Percentiles rank a stretch among this genome's conserved stretches.
phyloP scores from a whole-genome alignment of 495 filamentous ascomycete species.

The Penicillium samsonianum region DNA sequence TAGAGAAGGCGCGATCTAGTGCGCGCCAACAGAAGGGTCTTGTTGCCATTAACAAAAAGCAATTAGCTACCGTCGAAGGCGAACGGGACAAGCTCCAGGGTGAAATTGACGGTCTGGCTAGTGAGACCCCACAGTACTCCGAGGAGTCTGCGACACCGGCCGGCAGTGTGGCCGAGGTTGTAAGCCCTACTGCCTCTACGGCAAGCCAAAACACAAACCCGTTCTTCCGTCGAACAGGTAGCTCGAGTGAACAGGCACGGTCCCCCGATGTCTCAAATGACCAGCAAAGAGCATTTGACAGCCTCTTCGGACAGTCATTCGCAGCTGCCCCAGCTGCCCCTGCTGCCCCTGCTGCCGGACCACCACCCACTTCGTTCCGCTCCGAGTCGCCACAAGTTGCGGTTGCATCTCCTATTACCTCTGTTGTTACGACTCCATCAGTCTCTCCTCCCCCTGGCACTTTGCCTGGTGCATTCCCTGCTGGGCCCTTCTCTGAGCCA shows the following conservation, averaged over 20 bases:
- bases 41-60: slow-evolving; percentile 97
- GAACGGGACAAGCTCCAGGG: slow-evolving; percentile 81
- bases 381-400: slow-evolving; percentile 51
- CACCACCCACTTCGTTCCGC: slow-evolving; percentile 67
- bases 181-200: slow-evolving; percentile 72
- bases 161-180: slow-evolving; percentile 43
- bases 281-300: slow-evolving; percentile 77
- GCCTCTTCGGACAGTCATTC: slow-evolving; percentile 81
- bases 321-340: slow-evolving; percentile 45
- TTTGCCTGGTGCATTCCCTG: slow-evolving; percentile 41
- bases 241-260: slow-evolving; percentile 58
- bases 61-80: slow-evolving; percentile 81
- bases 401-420: slow-evolving; percentile 42
- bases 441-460: slow-evolving; percentile 57
- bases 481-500: slow-evolving; percentile 42
- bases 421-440: slow-evolving; percentile 58
- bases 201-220: slow-evolving; percentile 82
- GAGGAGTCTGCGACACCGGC: slow-evolving; percentile 43
- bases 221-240: slow-evolving; percentile 77
- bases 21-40: slow-evolving; percentile 93
- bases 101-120: slow-evolving; percentile 70
- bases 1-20: slow-evolving; percentile 87
- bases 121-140: slow-evolving; percentile 46
- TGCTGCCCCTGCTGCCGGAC: slow-evolving; percentile 40
- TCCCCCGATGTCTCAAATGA: slow-evolving; percentile 46